phyloP scores from a whole-genome alignment of 805 yeast genomes.

The Yamadazyma ubonensis region DNA sequence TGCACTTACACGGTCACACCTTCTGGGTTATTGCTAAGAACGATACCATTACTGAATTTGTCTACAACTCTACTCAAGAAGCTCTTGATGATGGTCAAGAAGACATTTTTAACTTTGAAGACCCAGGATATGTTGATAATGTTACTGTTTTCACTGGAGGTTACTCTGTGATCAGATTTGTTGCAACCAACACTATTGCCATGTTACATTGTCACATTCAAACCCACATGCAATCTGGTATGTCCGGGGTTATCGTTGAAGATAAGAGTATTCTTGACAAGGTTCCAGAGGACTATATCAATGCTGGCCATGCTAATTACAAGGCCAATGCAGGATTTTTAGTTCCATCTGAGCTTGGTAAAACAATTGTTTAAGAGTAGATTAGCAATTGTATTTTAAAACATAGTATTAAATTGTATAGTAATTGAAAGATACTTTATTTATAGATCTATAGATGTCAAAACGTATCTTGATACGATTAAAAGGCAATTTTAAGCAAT shows the following conservation, averaged over 20 bases:
- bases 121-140: constrained; percentile 28
- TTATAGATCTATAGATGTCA: no score
- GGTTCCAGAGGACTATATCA: constrained; percentile 4
- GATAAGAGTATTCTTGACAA: constrained; percentile 6
- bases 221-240: constrained; percentile 34
- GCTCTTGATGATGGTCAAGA: constrained; percentile 20
- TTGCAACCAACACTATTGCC: constrained; percentile 32
- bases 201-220: constrained; percentile 38
- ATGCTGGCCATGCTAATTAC: neutral
- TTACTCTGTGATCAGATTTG: constrained; percentile 30
- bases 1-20: constrained; percentile 36
- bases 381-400: no score
- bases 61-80: constrained; percentile 23
- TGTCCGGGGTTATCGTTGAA: constrained; percentile 18
- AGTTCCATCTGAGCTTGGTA: neutral
- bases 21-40: constrained; percentile 29
- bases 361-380: no score
- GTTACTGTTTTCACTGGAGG: constrained; percentile 30
- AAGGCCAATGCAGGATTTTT: neutral
- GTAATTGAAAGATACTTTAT: no score
- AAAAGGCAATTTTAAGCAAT: no score
- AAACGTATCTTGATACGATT: no score
- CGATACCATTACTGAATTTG: constrained; percentile 21
- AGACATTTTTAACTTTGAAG: constrained; percentile 17
- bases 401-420: no score